Conservation (phyloP, 2,329 filamentous ascomycete genomes). For the Lasiodiplodia theobromae region DNA sequence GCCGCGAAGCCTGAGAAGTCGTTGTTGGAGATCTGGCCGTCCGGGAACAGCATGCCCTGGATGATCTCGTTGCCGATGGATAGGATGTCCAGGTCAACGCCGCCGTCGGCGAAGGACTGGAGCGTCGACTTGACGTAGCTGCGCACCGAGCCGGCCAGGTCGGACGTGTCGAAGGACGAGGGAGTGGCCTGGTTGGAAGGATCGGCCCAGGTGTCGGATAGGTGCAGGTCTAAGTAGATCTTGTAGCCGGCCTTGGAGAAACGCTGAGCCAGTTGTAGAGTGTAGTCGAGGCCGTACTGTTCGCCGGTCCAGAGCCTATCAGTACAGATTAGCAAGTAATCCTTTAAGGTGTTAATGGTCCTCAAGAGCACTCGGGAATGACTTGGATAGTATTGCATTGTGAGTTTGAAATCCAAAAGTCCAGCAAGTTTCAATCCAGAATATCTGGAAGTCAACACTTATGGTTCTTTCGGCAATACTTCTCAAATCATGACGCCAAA, state of each 20-base stretch:
- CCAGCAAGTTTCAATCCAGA: background rate
- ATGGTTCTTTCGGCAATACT: background rate
- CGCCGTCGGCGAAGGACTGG: constrained; percentile 65
- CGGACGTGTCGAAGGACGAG: constrained; percentile 66
- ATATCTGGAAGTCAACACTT: background rate
- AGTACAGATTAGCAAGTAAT: background rate
- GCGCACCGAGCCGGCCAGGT: constrained; percentile 68
- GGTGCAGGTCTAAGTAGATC: constrained; percentile 70
- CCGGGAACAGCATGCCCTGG: constrained; percentile 70
- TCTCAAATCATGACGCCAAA: background rate
- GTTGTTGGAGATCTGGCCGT: constrained; percentile 62
- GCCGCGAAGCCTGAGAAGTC: constrained; percentile 64
- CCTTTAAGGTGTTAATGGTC: background rate
- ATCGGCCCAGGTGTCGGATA: constrained; percentile 75
- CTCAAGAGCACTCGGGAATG: background rate
- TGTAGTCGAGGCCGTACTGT: constrained; percentile 74
- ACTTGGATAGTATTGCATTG: background rate
- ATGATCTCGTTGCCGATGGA: constrained; percentile 79
- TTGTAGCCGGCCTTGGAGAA: constrained; percentile 68
- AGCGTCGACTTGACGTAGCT: constrained; percentile 71
- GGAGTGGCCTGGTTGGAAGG: constrained; percentile 69
- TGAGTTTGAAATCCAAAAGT: background rate
- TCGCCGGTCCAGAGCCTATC: constrained; percentile 71
- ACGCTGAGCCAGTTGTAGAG: constrained; percentile 70
- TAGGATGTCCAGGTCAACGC: constrained; percentile 66